These are phyloP conservation scores for Marvania coccoides DNA, from an alignment of 139 green algal species.

Conservation along the genomic window DNA sequence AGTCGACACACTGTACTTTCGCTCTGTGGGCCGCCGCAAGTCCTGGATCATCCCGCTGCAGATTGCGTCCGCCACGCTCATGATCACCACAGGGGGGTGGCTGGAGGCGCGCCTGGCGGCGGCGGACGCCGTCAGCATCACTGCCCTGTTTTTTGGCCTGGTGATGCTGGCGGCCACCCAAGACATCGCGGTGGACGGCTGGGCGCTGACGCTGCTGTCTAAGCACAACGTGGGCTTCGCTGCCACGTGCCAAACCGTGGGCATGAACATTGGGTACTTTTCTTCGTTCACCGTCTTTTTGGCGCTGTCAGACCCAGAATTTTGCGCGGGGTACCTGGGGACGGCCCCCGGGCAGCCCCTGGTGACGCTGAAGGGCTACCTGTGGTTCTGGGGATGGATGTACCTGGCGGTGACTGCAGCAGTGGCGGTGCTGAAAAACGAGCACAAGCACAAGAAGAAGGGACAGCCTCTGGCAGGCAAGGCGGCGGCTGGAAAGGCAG, in stretches of 20 bases:
- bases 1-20: slow-evolving; percentile 72
- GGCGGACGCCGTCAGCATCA: slow-evolving; percentile 59
- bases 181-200: slow-evolving; percentile 93
- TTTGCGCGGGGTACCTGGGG: slow-evolving; percentile 71
- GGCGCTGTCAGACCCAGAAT: slow-evolving; percentile 69
- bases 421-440: slow-evolving; percentile 47
- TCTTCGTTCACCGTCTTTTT: slow-evolving; percentile 91
- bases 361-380: slow-evolving; percentile 65
- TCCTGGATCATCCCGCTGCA: slow-evolving; percentile 80
- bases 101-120: slow-evolving; percentile 24
- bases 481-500: neutral
- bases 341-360: slow-evolving; percentile 21
- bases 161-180: slow-evolving; percentile 87
- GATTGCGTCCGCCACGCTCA: slow-evolving; percentile 19
- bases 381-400: slow-evolving; percentile 74
- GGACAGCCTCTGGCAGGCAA: neutral
- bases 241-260: slow-evolving; percentile 88
- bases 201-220: slow-evolving; percentile 85
- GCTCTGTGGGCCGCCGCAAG: slow-evolving; percentile 60
- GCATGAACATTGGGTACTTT: slow-evolving; percentile 88
- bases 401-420: slow-evolving; percentile 60
- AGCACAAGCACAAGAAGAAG: slow-evolving; percentile 21
- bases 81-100: slow-evolving; percentile 31
- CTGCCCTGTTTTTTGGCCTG: slow-evolving; percentile 74
- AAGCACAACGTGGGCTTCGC: slow-evolving; percentile 72